These are phyloP conservation scores for Neopestalotiopsis rosae DNA, from an alignment of 2,329 filamentous ascomycete genomes.

Conservation along the genomic window DNA sequence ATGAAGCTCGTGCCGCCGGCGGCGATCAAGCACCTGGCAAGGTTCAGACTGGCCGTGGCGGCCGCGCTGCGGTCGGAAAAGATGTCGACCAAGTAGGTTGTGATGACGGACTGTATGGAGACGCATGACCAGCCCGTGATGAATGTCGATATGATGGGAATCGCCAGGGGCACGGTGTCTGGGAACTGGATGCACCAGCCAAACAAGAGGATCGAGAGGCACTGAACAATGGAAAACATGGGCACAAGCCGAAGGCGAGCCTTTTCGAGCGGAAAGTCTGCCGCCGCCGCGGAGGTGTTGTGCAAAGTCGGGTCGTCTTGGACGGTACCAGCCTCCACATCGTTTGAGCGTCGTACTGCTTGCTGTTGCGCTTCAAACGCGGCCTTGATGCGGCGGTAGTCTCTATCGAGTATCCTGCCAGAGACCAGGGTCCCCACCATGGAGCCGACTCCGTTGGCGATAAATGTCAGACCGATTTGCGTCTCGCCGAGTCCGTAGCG, in stretches of 20 bases:
- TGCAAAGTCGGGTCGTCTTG: constrained; percentile 18
- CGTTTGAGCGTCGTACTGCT: not conserved
- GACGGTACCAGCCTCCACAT: not conserved
- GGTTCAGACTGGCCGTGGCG: constrained; percentile 7
- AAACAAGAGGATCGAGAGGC: constrained; percentile 8
- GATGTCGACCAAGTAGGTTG: constrained; percentile 14
- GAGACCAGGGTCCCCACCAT: constrained; percentile 18
- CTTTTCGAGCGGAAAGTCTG: constrained; percentile 17
- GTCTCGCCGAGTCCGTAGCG: constrained; percentile 24
- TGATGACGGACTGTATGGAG: constrained; percentile 12
- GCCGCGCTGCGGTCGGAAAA: constrained; percentile 4
- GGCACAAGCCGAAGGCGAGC: constrained; percentile 10
- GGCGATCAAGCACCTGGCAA: constrained; percentile 14
- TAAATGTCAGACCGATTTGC: constrained; percentile 23
- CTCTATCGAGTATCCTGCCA: constrained; percentile 26
- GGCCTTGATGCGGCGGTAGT: constrained; percentile 40
- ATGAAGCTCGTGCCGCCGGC: constrained; percentile 15
- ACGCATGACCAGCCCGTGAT: constrained; percentile 7
- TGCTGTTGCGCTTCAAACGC: constrained; percentile 29
- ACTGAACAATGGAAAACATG: constrained; percentile 4
- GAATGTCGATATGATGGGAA: constrained; percentile 14
- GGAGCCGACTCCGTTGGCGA: constrained; percentile 21
- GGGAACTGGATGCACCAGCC: constrained; percentile 45
- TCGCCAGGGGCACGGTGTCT: constrained; percentile 3
- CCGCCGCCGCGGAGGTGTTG: not conserved